These are phyloP conservation scores for Conticribra weissflogii DNA, from an alignment of 108 stramenopile genomes.

Conservation along the genomic window DNA sequence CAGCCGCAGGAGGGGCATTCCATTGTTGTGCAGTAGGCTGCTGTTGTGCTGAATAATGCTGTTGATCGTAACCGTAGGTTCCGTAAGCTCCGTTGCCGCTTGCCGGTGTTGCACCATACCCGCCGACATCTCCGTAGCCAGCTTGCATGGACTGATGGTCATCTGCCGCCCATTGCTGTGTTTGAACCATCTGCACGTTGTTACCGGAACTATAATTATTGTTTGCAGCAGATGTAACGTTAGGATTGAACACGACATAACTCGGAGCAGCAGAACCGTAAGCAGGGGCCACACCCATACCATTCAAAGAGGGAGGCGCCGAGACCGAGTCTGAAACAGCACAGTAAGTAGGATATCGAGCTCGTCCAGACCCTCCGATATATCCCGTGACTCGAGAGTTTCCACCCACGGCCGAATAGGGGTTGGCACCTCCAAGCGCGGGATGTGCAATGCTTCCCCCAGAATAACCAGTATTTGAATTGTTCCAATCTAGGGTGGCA, in stretches of 20 bases:
- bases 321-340: conserved; percentile 47
- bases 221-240: neutral
- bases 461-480: conserved; percentile 15
- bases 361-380: conserved; percentile 19
- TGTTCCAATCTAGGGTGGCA: neutral
- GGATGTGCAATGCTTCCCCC: neutral
- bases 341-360: conserved; percentile 49
- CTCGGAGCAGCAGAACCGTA: conserved; percentile 24
- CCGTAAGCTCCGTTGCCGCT: neutral
- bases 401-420: conserved; percentile 34
- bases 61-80: neutral
- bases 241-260: conserved; percentile 36
- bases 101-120: neutral
- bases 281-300: conserved; percentile 4
- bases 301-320: conserved; percentile 19
- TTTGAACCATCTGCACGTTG: neutral
- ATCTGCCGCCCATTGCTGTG: conserved; percentile 20
- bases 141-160: conserved; percentile 6
- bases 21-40: neutral
- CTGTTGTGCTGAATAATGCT: neutral
- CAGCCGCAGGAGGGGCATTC: neutral
- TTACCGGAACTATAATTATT: neutral
- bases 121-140: neutral
- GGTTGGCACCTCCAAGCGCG: conserved; percentile 26
- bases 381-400: conserved; percentile 11